Conservation (phyloP, 2,329 filamentous ascomycete genomes). For the Grosmannia penicillata region DNA sequence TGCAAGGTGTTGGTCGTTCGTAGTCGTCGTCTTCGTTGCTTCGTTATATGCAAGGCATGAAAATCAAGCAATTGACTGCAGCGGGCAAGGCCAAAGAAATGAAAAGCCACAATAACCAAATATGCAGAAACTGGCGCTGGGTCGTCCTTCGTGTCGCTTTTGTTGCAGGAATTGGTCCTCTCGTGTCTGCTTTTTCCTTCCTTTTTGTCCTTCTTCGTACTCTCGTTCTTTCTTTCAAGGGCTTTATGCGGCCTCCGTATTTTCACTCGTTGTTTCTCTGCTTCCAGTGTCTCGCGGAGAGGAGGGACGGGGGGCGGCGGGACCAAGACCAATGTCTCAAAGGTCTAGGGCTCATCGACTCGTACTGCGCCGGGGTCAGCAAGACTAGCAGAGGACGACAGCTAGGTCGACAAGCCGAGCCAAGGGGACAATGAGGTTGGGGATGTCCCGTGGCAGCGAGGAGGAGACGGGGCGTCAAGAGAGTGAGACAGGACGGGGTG, state of each 20-base stretch:
- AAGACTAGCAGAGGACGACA: not conserved
- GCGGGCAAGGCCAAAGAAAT: constrained; percentile 1
- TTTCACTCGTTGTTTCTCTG: not conserved
- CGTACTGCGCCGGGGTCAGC: too few species aligned
- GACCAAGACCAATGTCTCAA: constrained; percentile 5
- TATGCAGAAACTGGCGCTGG: not conserved
- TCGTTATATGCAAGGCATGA: constrained; percentile 5
- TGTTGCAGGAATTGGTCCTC: not conserved
- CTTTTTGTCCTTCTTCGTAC: too few species aligned
- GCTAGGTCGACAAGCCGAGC: not conserved
- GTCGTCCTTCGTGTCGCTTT: constrained; percentile 1
- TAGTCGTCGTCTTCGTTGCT: constrained; percentile 4
- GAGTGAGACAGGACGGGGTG: not conserved
- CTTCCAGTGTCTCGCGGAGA: not conserved
- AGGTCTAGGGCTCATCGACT: constrained; percentile 3
- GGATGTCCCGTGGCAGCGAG: not conserved
- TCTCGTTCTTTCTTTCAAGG: not conserved
- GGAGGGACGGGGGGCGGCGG: not conserved
- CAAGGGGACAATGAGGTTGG: not conserved
- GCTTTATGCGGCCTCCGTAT: not conserved
- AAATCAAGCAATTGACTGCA: constrained; percentile 2
- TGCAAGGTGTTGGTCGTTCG: not conserved
- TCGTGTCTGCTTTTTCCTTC: too few species aligned
- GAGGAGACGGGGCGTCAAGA: not conserved
- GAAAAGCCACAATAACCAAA: not conserved